Conservation (phyloP, 176 grass and related monocot genomes). For the Cenchrus fungigraminus region DNA sequence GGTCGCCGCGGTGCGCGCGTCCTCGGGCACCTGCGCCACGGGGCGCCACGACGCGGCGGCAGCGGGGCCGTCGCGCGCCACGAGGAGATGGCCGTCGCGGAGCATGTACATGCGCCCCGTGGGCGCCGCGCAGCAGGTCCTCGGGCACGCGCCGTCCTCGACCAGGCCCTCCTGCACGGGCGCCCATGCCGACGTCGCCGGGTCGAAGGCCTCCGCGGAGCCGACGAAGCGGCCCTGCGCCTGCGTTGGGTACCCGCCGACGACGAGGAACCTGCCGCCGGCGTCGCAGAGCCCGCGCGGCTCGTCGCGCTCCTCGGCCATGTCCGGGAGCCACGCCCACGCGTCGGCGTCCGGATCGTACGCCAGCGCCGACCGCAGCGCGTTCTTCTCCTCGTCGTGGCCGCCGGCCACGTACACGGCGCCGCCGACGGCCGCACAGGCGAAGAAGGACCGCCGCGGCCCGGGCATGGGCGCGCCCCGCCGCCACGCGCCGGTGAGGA, state of each 20-base stretch:
- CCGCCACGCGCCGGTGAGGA: constrained; percentile 59
- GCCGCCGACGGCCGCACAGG: constrained; percentile 51
- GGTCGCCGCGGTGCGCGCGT: constrained; percentile 45
- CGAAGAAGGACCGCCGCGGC: constrained; percentile 77
- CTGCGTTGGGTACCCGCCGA: constrained; percentile 79
- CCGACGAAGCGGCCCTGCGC: constrained; percentile 72
- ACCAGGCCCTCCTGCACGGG: constrained; percentile 35
- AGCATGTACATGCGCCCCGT: constrained; percentile 63
- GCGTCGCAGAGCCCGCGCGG: constrained; percentile 61
- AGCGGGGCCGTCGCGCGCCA: constrained; percentile 42
- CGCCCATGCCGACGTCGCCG: constrained; percentile 43
- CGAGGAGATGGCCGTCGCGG: constrained; percentile 47
- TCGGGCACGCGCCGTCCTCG: constrained; percentile 58
- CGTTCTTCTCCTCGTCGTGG: constrained; percentile 96
- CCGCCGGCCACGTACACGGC: constrained; percentile 81
- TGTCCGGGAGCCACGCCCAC: constrained; percentile 74
- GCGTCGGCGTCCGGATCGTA: constrained; percentile 62
- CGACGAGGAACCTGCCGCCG: constrained; percentile 60
- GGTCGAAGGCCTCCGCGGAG: constrained; percentile 70
- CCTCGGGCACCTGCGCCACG: constrained; percentile 64
- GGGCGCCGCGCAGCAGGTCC: constrained; percentile 53
- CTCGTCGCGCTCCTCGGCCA: constrained; percentile 82
- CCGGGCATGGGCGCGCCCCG: constrained; percentile 60
- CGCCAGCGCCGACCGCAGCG: constrained; percentile 69
- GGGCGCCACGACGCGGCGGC: constrained; percentile 39